A percentile compares a stretch with the other conserved stretches of the same genome.
phyloP scores from a whole-genome alignment of 345 rosid species.

The Tarenaya hassleriana region DNA sequence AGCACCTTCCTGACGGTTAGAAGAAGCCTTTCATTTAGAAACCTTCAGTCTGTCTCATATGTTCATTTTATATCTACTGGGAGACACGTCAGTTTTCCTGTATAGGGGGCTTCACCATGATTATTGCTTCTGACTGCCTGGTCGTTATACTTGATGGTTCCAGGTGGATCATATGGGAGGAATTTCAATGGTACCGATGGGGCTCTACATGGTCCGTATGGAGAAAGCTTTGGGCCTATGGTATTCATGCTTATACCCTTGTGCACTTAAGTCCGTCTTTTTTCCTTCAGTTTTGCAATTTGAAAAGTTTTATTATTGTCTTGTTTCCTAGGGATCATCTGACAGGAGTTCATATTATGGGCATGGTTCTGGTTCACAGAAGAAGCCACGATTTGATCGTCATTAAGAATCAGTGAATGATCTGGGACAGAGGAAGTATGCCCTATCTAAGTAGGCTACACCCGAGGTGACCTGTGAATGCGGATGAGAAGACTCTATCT shows the following conservation, averaged over 20 bases:
- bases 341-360: conserved; percentile 61
- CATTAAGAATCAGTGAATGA: conserved; percentile 40
- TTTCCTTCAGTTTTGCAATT: conserved; percentile 7
- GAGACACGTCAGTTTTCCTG: too few relatives aligned
- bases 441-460: conserved; percentile 21
- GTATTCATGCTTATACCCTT: conserved; percentile 32
- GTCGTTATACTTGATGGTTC: conserved; percentile 19
- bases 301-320: conserved; percentile 11
- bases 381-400: conserved; percentile 56
- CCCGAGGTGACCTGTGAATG: conserved; percentile 9
- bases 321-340: conserved; percentile 52
- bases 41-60: too few relatives aligned
- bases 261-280: conserved; percentile 11
- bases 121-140: conserved; percentile 1
- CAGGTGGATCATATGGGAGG: conserved; percentile 73
- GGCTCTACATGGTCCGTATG: conserved; percentile 53
- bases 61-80: too few relatives aligned
- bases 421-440: conserved; percentile 22
- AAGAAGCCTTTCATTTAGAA: too few relatives aligned
- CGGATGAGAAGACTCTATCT: conserved; percentile 7
- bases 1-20: too few relatives aligned
- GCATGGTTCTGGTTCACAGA: conserved; percentile 64
- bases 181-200: conserved; percentile 46
- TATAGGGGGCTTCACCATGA: background rate
- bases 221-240: conserved; percentile 61